phyloP scores from a whole-genome alignment of 192 early-diverging fungal species.

The Phlyctochytrium bullatum region DNA sequence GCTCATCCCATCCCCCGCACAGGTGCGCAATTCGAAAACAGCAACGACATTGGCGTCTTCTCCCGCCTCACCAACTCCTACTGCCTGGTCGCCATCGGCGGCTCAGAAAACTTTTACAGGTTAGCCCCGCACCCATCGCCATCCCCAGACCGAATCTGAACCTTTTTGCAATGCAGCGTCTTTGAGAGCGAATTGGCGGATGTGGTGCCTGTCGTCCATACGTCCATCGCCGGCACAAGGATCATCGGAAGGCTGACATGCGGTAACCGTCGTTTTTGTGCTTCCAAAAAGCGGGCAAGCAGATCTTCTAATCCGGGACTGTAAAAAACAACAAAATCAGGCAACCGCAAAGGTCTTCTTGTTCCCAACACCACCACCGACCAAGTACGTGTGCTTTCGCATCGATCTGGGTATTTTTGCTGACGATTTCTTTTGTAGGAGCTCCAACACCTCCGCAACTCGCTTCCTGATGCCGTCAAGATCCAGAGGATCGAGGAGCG shows the following conservation, averaged over 20 bases:
- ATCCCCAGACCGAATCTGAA: slow-evolving; percentile 9
- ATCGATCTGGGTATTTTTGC: slow-evolving; percentile 42
- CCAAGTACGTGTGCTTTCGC: slow-evolving; percentile 10
- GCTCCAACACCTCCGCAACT: slow-evolving; percentile 95
- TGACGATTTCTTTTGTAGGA: slow-evolving; percentile 48
- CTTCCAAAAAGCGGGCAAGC: not conserved
- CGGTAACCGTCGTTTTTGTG: slow-evolving; percentile 7
- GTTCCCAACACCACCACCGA: slow-evolving; percentile 96
- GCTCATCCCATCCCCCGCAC: not conserved
- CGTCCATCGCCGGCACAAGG: slow-evolving; percentile 94
- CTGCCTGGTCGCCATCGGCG: slow-evolving; percentile 94
- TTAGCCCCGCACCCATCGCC: slow-evolving; percentile 19
- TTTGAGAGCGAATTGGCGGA: slow-evolving; percentile 95
- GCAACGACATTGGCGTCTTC: slow-evolving; percentile 99
- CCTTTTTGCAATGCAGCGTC: slow-evolving; percentile 51
- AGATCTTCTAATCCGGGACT: not conserved
- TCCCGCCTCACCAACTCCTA: slow-evolving; percentile 97
- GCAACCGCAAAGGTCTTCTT: slow-evolving; percentile 91
- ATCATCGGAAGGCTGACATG: slow-evolving; percentile 93
- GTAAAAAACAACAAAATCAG: slow-evolving; percentile 26
- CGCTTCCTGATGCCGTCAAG: slow-evolving; percentile 85
- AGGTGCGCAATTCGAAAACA: slow-evolving; percentile 92
- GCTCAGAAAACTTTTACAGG: slow-evolving; percentile 99
- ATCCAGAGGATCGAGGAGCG: slow-evolving; percentile 98
- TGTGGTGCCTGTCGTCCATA: slow-evolving; percentile 94